Evolutionary conservation across 2,329 filamentous ascomycete species (phyloP).

Genomic region (Didymella arachidicola): DNA sequence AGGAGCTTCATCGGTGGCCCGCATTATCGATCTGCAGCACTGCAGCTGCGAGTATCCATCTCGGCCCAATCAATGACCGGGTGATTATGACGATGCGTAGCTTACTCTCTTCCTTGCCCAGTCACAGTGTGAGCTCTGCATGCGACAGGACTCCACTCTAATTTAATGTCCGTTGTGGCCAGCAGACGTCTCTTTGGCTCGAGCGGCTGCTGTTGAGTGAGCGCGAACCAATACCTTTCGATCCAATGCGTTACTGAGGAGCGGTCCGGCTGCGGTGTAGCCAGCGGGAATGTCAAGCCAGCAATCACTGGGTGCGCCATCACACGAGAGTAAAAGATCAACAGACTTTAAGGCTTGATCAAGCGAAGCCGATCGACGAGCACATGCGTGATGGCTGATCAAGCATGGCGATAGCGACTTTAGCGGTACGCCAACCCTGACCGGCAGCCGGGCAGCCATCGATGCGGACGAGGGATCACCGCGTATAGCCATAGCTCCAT

Average conservation of each 20-base stretch:
- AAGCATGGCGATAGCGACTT: slow-evolving; percentile 1
- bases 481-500: slow-evolving; percentile 2
- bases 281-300: neutral
- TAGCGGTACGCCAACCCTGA: neutral
- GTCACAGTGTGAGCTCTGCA: slow-evolving; percentile 4
- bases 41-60: slow-evolving; percentile 3
- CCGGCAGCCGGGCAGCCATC: slow-evolving; percentile 1
- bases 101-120: neutral
- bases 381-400: slow-evolving; percentile 18
- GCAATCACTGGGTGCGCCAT: neutral
- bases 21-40: slow-evolving; percentile 26
- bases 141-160: slow-evolving; percentile 10
- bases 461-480: neutral
- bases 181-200: slow-evolving; percentile 5
- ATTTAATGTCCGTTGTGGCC: neutral
- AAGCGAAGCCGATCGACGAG: slow-evolving; percentile 6
- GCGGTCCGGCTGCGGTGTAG: slow-evolving; percentile 3
- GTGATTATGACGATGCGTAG: slow-evolving; percentile 2
- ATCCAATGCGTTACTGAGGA: neutral
- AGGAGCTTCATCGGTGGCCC: neutral
- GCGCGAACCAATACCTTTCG: neutral
- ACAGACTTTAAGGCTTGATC: neutral
- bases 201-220: neutral
- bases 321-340: slow-evolving; percentile 1
- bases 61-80: slow-evolving; percentile 10